Conservation (phyloP, 768 basidiomycete species). For the Exsudoporus frostii region DNA sequence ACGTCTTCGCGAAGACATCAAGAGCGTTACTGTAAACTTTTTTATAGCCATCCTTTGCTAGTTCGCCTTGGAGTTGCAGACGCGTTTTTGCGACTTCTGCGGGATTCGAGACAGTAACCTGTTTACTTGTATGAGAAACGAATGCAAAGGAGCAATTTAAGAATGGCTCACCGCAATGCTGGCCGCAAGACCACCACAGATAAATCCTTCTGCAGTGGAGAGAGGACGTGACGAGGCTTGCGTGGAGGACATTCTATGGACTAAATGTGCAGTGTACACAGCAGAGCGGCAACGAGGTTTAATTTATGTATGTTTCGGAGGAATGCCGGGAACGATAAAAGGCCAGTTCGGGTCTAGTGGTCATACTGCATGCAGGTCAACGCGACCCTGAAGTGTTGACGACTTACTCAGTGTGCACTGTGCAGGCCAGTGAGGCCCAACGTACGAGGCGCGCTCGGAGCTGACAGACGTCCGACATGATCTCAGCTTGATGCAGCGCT, state of each 20-base stretch:
- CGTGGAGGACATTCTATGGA: conserved; percentile 17
- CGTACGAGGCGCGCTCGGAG: too few species aligned
- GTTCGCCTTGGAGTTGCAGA: conserved; percentile 93
- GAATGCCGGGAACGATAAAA: not conserved
- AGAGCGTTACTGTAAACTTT: conserved; percentile 89
- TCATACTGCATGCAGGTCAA: not conserved
- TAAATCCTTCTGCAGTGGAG: conserved; percentile 76
- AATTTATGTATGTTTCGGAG: not conserved
- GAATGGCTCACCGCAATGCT: conserved; percentile 68
- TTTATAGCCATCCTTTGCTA: conserved; percentile 64
- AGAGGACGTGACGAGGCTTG: conserved; percentile 34
- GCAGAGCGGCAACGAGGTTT: not conserved
- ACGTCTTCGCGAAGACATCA: conserved; percentile 86
- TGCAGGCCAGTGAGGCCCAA: too few species aligned
- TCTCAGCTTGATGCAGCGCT: conserved; percentile 15
- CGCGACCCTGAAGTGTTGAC: not conserved
- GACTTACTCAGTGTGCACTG: not conserved
- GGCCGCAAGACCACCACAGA: conserved; percentile 89
- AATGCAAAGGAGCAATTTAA: not conserved
- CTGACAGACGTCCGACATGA: not conserved
- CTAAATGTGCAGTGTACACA: not conserved
- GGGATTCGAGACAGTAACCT: conserved; percentile 81
- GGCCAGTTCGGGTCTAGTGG: not conserved
- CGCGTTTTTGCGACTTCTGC: conserved; percentile 86
- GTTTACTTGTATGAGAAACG: conserved; percentile 5